Evolutionary conservation across 768 basidiomycete genomes (phyloP), one percentile per base, ranked within the genome.

Genomic region (Boletus vermiculosoides): DNA sequence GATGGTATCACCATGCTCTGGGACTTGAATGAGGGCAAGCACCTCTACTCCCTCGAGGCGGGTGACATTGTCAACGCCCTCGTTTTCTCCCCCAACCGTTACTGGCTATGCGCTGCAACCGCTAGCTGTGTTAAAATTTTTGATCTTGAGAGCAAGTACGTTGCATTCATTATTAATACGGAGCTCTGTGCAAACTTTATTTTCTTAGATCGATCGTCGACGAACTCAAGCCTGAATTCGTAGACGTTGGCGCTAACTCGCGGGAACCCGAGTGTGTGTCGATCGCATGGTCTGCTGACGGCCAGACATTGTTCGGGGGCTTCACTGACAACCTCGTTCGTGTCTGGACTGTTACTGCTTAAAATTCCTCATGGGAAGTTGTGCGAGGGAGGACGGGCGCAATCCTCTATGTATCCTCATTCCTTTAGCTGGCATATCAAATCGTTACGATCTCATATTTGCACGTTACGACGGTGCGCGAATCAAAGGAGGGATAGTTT

Each of bases 21-120:
- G 97, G 97, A 99, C 75, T 80, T 99, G 69, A 98, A 98, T 79
- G 97, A 98, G 83, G 95, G 94, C 83, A 98, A 98, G 81, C 97
- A 98, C 83, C 87, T 99, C 70, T 99, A 99, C 84, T 98, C 94
- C 52, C 89, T 99, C 57, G 97, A 99, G 76, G 97, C 97, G 47
- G 95, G 95, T 58, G 93, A 99, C 74, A 80, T 94, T 65, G 95
- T 99, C 84, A 98, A 99, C 73, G 94, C 97, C 59, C 90, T 99
- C 64, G 97, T 98, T 74, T 99, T 99, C 85, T 95, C 93, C 16
- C 97, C 97, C 58, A 99, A 99, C 84, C 89, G 96, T 57, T 99
- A 99, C 90, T 99, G 97, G 97, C 81, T 99, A 63, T 99, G 97
- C 73, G 97, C 97, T 66, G 97, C 97, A 62, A 98, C 97, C 62